phyloP scores from a whole-genome alignment of 352 stramenopile species.

The Phytopythium delawarense region DNA sequence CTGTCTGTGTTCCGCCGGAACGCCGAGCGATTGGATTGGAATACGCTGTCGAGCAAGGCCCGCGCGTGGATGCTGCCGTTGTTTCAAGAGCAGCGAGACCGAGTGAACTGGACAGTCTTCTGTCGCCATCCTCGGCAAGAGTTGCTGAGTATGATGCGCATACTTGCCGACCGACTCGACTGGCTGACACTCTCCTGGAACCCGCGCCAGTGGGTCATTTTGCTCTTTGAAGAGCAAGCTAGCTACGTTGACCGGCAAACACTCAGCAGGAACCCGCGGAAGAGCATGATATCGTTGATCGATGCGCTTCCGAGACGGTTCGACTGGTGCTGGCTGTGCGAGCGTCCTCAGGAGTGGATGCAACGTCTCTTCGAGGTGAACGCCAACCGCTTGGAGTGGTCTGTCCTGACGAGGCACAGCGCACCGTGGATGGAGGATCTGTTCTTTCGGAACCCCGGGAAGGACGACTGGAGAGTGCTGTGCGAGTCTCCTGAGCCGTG shows the following conservation, averaged over 20 bases:
- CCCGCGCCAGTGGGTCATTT: not conserved
- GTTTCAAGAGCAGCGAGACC: not conserved
- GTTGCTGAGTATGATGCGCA: not conserved
- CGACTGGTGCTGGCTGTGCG: not conserved
- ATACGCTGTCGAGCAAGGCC: not conserved
- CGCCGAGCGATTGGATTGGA: not conserved
- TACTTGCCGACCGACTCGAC: not conserved
- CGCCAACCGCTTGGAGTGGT: not conserved
- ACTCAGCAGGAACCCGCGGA: not conserved
- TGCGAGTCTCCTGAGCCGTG: not conserved
- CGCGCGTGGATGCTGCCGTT: not conserved
- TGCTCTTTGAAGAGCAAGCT: not conserved
- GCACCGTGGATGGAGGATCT: not conserved
- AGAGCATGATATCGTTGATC: not conserved
- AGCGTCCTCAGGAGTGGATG: not conserved
- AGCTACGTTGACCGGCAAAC: not conserved
- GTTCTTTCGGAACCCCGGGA: not conserved
- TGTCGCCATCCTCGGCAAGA: not conserved
- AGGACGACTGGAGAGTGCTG: not conserved
- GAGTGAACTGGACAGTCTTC: not conserved
- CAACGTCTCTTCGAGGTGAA: not conserved
- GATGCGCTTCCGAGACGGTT: not conserved
- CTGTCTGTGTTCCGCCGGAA: not conserved
- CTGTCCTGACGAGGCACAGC: not conserved
- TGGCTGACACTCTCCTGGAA: not conserved